These are phyloP conservation scores for Apiotrichum siamense DNA, from an alignment of 1,284 basidiomycete species.

Conservation along the genomic window DNA sequence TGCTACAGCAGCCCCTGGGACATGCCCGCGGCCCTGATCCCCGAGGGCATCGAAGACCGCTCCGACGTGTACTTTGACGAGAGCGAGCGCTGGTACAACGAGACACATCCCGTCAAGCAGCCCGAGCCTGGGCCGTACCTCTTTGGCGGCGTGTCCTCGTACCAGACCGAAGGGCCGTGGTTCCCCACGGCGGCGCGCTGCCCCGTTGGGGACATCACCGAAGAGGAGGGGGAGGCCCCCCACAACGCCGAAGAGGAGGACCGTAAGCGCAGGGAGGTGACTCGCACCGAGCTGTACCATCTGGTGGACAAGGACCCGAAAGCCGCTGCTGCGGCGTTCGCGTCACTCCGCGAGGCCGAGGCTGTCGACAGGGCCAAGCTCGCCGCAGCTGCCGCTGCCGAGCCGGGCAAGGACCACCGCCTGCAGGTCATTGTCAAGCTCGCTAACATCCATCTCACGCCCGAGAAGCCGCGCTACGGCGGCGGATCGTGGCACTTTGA, in stretches of 20 bases:
- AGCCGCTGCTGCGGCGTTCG: background rate
- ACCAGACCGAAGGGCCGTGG: background rate
- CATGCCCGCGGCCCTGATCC: background rate
- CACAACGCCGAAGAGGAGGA: background rate
- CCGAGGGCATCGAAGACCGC: background rate
- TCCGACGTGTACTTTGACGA: background rate
- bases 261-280: background rate
- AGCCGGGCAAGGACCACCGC: background rate
- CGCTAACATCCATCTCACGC: constrained; percentile 8
- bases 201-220: background rate
- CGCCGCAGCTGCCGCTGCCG: background rate
- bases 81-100: constrained; percentile 5
- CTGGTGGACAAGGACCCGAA: background rate
- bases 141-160: constrained; percentile 1
- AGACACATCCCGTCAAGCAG: constrained; percentile 9
- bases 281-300: background rate
- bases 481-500: constrained; percentile 6
- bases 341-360: too few relatives aligned
- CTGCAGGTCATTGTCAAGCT: constrained; percentile 10
- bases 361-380: background rate
- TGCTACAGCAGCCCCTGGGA: too few relatives aligned
- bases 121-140: constrained; percentile 9
- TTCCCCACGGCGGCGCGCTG: background rate
- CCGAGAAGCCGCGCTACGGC: constrained; percentile 2
- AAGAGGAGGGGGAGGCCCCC: background rate